Percentiles rank a stretch among this genome's conserved stretches.
Conservation (phyloP, 192 early-diverging fungal species). For the Thoreauomyces humboldtii region DNA sequence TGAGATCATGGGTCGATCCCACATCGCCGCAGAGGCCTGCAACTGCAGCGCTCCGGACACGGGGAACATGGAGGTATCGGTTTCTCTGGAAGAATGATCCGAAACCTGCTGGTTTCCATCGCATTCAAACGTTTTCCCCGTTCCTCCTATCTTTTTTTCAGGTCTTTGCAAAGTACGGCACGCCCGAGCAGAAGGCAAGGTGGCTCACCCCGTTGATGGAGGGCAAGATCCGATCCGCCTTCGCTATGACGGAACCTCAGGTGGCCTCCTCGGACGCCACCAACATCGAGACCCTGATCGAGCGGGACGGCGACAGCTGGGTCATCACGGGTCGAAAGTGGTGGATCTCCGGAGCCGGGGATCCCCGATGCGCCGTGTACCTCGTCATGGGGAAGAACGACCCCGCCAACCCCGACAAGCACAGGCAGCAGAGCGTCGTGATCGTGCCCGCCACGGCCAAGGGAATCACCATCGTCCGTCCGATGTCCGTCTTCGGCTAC, state of each 20-base stretch:
- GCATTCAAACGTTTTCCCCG: too few species aligned
- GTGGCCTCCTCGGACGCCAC: slow-evolving; percentile 97
- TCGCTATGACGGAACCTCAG: slow-evolving; percentile 97
- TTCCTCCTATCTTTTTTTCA: too few species aligned
- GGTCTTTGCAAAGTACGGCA: slow-evolving; percentile 96
- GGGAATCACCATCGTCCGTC: slow-evolving; percentile 80
- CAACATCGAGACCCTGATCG: slow-evolving; percentile 87
- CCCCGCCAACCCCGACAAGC: slow-evolving; percentile 50
- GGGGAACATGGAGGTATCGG: slow-evolving; percentile 99
- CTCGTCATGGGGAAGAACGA: slow-evolving; percentile 90
- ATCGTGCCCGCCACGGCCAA: slow-evolving; percentile 81
- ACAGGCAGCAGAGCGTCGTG: slow-evolving; percentile 88
- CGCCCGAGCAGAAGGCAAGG: slow-evolving; percentile 71
- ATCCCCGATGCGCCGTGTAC: slow-evolving; percentile 90
- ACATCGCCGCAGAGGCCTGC: slow-evolving; percentile 78
- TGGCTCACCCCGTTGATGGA: slow-evolving; percentile 76
- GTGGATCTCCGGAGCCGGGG: slow-evolving; percentile 98
- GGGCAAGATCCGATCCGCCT: slow-evolving; percentile 92
- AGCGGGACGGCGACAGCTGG: slow-evolving; percentile 37
- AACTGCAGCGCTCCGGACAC: slow-evolving; percentile 96
- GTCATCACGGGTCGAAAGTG: slow-evolving; percentile 76
- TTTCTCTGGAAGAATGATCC: too few species aligned
- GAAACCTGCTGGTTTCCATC: too few species aligned
- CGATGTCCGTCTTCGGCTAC: slow-evolving; percentile 88
- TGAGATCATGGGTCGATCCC: slow-evolving; percentile 83